A percentile compares a stretch with the other conserved stretches of the same genome.
Evolutionary conservation across 2,329 filamentous ascomycete genomes (phyloP).

Genomic region (Exophiala sp.): DNA sequence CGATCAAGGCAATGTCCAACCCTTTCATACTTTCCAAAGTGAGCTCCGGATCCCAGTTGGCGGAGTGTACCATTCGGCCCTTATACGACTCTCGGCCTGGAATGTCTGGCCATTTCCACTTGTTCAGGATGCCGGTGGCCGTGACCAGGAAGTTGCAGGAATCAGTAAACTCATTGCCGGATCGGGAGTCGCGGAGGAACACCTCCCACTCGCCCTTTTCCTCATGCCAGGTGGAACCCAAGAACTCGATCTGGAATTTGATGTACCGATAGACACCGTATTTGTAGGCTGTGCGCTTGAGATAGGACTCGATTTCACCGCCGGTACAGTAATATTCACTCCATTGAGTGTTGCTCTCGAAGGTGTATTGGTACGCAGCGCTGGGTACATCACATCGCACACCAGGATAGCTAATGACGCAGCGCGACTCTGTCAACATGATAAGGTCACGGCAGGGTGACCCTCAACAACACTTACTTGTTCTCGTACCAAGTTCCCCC

Average conservation of each 20-base stretch:
- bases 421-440: background rate
- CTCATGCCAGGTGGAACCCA: slow-evolving; percentile 18
- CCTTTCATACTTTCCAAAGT: too few relatives aligned
- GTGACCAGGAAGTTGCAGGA: slow-evolving; percentile 3
- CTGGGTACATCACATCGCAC: background rate
- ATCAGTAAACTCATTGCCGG: slow-evolving; percentile 1
- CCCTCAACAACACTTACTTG: slow-evolving; percentile 22
- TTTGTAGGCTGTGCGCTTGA: slow-evolving; percentile 9
- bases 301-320: slow-evolving; percentile 20
- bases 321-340: background rate
- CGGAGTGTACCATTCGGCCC: slow-evolving; percentile 30
- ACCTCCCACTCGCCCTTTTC: slow-evolving; percentile 8
- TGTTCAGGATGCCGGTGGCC: slow-evolving; percentile 51
- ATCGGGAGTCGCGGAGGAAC: background rate
- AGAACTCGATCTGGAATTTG: slow-evolving; percentile 15
- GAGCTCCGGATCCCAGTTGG: slow-evolving; percentile 49
- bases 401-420: slow-evolving; percentile 9
- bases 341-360: background rate
- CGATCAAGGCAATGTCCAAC: slow-evolving; percentile 15
- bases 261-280: slow-evolving; percentile 25
- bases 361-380: background rate
- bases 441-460: background rate
- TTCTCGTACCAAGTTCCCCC: slow-evolving; percentile 32
- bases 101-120: slow-evolving; percentile 38
- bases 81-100: slow-evolving; percentile 28